phyloP scores from a whole-genome alignment of 1,284 basidiomycete species.

The Papiliotrema flavescens region DNA sequence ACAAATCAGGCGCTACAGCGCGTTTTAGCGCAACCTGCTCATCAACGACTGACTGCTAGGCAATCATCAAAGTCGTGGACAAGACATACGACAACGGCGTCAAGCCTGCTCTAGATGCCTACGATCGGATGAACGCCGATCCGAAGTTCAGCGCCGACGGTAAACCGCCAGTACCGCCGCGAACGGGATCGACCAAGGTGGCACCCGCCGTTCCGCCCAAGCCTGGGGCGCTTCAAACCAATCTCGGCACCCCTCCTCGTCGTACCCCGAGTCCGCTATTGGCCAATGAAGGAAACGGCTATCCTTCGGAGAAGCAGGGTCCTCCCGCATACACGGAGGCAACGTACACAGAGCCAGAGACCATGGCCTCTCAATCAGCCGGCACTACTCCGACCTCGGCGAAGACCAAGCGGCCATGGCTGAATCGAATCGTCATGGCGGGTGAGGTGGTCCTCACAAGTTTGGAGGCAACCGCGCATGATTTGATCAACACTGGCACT shows the following conservation, averaged over 20 bases:
- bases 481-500: constrained; percentile 60
- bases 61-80: constrained; percentile 32
- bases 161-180: background rate
- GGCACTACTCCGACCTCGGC: background rate
- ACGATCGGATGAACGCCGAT: background rate
- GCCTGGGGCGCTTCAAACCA: background rate
- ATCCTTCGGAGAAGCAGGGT: background rate
- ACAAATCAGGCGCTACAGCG: too few relatives aligned
- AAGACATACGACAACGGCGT: constrained; percentile 24
- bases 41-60: too few relatives aligned
- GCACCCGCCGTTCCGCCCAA: constrained; percentile 14
- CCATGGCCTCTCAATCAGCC: background rate
- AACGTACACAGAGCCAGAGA: background rate
- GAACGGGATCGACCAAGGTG: background rate
- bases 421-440: constrained; percentile 60
- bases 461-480: constrained; percentile 62
- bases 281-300: background rate
- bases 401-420: constrained; percentile 33
- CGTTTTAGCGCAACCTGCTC: too few relatives aligned
- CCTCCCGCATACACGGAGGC: background rate
- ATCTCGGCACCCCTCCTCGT: background rate
- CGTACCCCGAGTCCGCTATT: background rate
- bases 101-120: constrained; percentile 18
- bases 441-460: constrained; percentile 70
- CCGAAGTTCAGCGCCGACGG: background rate